These are phyloP conservation scores for Kodamaea sagamina DNA, from an alignment of 805 yeast genomes.

Conservation along the genomic window DNA sequence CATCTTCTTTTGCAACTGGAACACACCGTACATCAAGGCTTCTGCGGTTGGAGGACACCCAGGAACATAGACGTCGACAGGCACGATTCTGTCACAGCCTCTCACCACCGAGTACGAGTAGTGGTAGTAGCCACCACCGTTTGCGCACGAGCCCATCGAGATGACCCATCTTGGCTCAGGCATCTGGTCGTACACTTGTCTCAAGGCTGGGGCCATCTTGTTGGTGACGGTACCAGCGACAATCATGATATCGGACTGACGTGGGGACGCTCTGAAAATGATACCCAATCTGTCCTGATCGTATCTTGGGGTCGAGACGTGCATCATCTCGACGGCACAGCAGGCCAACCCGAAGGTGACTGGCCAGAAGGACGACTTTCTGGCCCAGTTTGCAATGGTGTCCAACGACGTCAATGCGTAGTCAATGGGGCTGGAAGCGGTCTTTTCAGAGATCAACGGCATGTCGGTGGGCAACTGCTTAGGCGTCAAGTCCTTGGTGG, in stretches of 20 bases:
- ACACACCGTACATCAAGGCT: conserved; percentile 87
- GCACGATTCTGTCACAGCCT: conserved; percentile 86
- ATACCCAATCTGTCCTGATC: conserved; percentile 92
- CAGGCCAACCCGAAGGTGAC: conserved; percentile 90
- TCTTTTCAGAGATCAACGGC: conserved; percentile 69
- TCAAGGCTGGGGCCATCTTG: conserved; percentile 90
- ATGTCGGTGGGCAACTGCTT: conserved; percentile 61
- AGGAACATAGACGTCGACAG: conserved; percentile 88
- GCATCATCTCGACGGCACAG: conserved; percentile 97
- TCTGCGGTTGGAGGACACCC: conserved; percentile 93
- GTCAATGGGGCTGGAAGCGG: conserved; percentile 58
- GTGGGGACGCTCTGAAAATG: conserved; percentile 90
- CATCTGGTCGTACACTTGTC: conserved; percentile 94
- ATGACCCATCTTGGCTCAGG: conserved; percentile 94
- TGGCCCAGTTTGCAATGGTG: conserved; percentile 84
- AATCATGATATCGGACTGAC: conserved; percentile 90
- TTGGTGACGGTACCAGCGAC: conserved; percentile 91
- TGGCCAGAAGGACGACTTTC: conserved; percentile 92
- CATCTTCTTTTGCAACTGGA: conserved; percentile 89
- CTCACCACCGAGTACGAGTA: conserved; percentile 86
- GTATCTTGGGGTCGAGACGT: conserved; percentile 84
- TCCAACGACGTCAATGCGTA: conserved; percentile 82
- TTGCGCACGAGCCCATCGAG: conserved; percentile 93
- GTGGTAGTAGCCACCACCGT: conserved; percentile 92
- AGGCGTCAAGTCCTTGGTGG: conserved; percentile 50